Conservation (phyloP, 2,329 filamentous ascomycete species). For the Ophiocordyceps robertsii region DNA sequence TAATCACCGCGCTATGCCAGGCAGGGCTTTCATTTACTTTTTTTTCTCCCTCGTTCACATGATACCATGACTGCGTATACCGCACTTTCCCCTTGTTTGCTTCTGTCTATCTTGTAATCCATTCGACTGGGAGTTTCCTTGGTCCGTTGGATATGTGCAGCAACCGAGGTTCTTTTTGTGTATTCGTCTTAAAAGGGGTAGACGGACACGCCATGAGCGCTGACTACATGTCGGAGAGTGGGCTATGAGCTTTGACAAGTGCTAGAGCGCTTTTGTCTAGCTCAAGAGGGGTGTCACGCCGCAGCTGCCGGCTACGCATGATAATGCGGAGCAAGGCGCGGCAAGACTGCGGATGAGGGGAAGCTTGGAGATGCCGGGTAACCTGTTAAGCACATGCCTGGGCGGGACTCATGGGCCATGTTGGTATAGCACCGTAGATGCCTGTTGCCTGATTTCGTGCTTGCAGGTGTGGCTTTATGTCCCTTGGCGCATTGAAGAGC, state of each 20-base stretch:
- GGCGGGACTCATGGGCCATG: not conserved
- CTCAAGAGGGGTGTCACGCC: no score
- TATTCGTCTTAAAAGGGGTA: not conserved
- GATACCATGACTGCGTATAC: conserved; percentile 22
- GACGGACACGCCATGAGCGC: no score
- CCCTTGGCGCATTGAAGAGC: not conserved
- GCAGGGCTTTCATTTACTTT: conserved; percentile 6
- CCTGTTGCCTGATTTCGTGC: not conserved
- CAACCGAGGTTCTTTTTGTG: not conserved
- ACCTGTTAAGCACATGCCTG: not conserved
- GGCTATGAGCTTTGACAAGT: no score
- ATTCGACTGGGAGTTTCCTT: not conserved
- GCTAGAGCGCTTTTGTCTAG: no score
- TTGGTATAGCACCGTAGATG: conserved; percentile 1
- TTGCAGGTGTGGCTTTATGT: not conserved
- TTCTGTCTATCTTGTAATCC: not conserved
- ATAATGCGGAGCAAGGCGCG: no score
- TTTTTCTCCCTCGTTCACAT: conserved; percentile 15
- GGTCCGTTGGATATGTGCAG: not conserved
- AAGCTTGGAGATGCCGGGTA: no score
- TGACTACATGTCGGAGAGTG: no score
- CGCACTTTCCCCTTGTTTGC: conserved; percentile 4
- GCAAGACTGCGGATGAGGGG: no score
- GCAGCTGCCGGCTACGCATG: no score
- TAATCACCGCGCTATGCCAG: conserved; percentile 1